Conservation (phyloP, 768 basidiomycete species). For the Phylloporus scabripes region DNA sequence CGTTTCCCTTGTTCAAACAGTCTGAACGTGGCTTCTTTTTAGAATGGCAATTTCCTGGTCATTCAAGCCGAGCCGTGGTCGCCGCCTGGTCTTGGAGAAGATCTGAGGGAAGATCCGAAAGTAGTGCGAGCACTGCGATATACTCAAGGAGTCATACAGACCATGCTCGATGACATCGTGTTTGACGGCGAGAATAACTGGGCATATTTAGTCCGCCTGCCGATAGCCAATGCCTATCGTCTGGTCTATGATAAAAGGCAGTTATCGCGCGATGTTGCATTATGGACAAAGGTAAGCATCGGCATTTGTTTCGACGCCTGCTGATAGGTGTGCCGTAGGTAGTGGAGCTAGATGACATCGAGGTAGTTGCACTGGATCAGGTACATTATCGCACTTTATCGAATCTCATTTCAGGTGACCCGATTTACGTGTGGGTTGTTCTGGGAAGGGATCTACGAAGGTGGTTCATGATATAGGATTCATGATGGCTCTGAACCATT, state of each 20-base stretch:
- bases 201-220: constrained; percentile 29
- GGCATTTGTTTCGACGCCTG: background rate
- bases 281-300: constrained; percentile 28
- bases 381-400: background rate
- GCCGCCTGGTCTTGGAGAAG: constrained; percentile 7
- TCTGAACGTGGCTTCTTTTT: background rate
- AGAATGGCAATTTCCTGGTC: constrained; percentile 26
- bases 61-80: constrained; percentile 30
- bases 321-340: constrained; percentile 18
- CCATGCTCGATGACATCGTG: constrained; percentile 29
- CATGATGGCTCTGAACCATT: background rate
- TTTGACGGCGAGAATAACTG: constrained; percentile 30
- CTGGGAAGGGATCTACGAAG: constrained; percentile 30
- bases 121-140: constrained; percentile 23
- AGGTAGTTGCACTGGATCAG: constrained; percentile 10
- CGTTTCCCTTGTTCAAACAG: background rate
- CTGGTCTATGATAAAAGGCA: constrained; percentile 24
- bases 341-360: constrained; percentile 29
- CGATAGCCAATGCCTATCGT: constrained; percentile 21
- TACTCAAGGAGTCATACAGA: constrained; percentile 29
- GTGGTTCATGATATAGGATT: constrained; percentile 2
- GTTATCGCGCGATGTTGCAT: constrained; percentile 11
- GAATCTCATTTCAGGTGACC: constrained; percentile 18
- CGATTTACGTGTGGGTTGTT: constrained; percentile 15
- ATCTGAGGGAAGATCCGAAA: constrained; percentile 2